These are phyloP conservation scores for Boeremia exigua DNA, from an alignment of 2,329 filamentous ascomycete species.

Conservation along the genomic window DNA sequence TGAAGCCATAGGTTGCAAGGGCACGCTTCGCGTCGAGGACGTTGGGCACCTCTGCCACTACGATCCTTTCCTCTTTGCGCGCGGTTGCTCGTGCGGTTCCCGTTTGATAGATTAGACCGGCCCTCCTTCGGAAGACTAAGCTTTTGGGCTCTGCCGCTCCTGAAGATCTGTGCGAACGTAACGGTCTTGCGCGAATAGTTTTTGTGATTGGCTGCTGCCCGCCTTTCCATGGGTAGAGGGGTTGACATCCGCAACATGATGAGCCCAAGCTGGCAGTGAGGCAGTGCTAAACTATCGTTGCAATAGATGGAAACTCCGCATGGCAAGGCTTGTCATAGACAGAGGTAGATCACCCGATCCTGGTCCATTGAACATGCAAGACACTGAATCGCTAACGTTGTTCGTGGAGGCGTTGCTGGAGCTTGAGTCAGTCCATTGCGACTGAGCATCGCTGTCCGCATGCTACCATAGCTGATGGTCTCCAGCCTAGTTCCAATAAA, in stretches of 20 bases:
- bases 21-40: conserved; percentile 1
- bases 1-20: neutral
- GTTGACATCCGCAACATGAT: neutral
- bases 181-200: neutral
- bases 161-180: conserved; percentile 12
- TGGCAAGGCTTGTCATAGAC: conserved; percentile 8
- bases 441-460: conserved; percentile 2
- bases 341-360: conserved; percentile 15
- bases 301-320: neutral
- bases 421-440: conserved; percentile 9
- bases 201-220: neutral
- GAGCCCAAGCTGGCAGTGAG: conserved; percentile 6
- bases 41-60: conserved; percentile 7
- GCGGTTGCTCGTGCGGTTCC: conserved; percentile 8
- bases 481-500: neutral
- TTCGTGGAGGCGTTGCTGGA: conserved; percentile 3
- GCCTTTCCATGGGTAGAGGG: neutral
- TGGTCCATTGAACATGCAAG: conserved; percentile 13
- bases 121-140: conserved; percentile 15
- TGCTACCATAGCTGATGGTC: neutral
- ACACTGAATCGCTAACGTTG: conserved; percentile 11
- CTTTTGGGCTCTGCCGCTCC: conserved; percentile 11
- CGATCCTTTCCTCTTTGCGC: conserved; percentile 4
- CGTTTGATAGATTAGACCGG: conserved; percentile 9
- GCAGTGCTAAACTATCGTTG: conserved; percentile 12